Evolutionary conservation across 169 alveolate genomes (phyloP), one percentile per base, ranked within the genome.

Genomic region (Plasmodium ovale): DNA sequence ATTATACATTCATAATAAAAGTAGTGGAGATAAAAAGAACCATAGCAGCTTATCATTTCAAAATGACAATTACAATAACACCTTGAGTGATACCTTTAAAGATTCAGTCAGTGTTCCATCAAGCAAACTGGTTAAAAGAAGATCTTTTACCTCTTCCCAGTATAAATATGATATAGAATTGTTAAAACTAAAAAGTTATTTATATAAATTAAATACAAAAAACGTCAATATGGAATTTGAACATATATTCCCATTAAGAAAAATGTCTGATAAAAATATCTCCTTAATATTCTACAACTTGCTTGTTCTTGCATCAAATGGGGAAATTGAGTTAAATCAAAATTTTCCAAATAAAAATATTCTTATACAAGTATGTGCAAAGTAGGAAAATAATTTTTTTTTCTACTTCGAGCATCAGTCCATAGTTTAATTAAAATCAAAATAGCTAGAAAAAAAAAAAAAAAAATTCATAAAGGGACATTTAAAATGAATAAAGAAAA

Each of bases 101-200:
- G 82, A 82, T n/a, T 35, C 90, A 3, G 37, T 82, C 16, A 82
- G 90, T 64, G 90, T 82, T 21, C 90, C 90, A 49, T 82, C 90
- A 4, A 82, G 90, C 59, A 82, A 65, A 16, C 42, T 82, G 53
- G 82, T 65, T 67, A 65, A 54, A 31, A 64, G 68, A 70, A 65
- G 90, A 42, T 82, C 90, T 3, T 65, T 16, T 56, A 82, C 90
- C 19, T 82, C 70, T 3, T 64, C 84, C 9, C 71, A 65, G 23
- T 21, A 82, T 67, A 82, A 49, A 33, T 53, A 82, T 65, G 56
- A 82, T 56, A 56, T 65, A 82, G 90, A 82, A 82, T 82, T 82
- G 65, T 21, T 51, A 31, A 82, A 53, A 65, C 29, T 82, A 65
- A 82, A 82, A 64, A 65, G 65, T 51, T 82, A 82, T 65, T 56